A percentile compares a stretch with the other conserved stretches of the same genome.
phyloP scores from a whole-genome alignment of 1,139 yeast genomes.

The Hemisphaericaspora lyxosophila region DNA sequence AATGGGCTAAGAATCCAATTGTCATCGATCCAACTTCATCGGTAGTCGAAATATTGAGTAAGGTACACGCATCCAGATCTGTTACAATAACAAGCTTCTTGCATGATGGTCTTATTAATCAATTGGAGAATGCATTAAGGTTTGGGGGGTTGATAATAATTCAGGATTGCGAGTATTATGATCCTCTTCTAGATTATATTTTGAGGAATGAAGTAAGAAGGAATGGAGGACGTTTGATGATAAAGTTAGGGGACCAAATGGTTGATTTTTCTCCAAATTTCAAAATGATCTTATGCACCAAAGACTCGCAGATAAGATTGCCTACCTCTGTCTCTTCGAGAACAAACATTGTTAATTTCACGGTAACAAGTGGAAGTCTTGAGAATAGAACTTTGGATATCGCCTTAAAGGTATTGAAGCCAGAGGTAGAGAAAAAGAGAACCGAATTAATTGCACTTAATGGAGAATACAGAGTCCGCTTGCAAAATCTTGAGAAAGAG shows the following conservation, averaged over 20 bases:
- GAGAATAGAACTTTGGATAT: constrained; percentile 62
- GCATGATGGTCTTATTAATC: constrained; percentile 66
- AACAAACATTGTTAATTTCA: constrained; percentile 65
- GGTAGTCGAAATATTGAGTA: constrained; percentile 41
- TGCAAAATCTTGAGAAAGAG: constrained; percentile 60
- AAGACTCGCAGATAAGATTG: constrained; percentile 50
- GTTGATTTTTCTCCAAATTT: constrained; percentile 71
- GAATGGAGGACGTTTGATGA: constrained; percentile 70
- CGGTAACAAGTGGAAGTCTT: constrained; percentile 66
- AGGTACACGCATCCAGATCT: constrained; percentile 32
- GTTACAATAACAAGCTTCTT: constrained; percentile 67
- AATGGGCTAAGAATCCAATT: constrained; percentile 45
- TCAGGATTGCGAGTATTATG: constrained; percentile 76
- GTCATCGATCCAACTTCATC: constrained; percentile 73
- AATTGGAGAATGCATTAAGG: constrained; percentile 74
- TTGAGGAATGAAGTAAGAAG: constrained; percentile 59
- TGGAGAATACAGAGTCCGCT: constrained; percentile 56
- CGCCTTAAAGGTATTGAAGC: constrained; percentile 55
- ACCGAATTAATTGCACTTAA: constrained; percentile 52
- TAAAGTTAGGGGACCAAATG: constrained; percentile 60
- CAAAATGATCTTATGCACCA: constrained; percentile 58
- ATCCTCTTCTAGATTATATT: constrained; percentile 68
- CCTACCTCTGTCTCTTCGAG: constrained; percentile 62
- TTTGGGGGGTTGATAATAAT: constrained; percentile 79
- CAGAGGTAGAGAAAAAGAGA: constrained; percentile 66